phyloP scores from a whole-genome alignment of 306 rosid species.

The Fagus sylvatica region DNA sequence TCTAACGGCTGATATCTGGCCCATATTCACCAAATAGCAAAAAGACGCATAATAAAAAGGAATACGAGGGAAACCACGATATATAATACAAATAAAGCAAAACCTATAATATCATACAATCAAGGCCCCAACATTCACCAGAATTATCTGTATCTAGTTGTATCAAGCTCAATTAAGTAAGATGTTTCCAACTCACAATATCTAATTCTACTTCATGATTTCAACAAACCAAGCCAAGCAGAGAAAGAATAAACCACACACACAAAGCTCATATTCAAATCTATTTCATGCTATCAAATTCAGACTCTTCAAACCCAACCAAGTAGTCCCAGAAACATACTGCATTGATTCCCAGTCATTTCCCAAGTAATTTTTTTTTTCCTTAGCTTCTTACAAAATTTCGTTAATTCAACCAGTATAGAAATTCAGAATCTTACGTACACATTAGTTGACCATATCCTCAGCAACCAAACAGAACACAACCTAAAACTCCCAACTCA shows the following conservation, averaged over 20 bases:
- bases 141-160: not conserved
- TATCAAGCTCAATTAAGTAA: not conserved
- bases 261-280: not conserved
- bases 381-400: not conserved
- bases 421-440: not conserved
- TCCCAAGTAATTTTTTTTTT: not conserved
- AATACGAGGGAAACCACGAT: too few relatives aligned
- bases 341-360: not conserved
- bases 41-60: too few relatives aligned
- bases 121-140: not conserved
- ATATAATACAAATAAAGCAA: too few relatives aligned
- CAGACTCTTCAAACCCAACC: not conserved
- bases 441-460: not conserved
- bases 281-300: not conserved
- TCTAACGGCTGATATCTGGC: too few relatives aligned
- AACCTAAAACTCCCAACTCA: conserved; percentile 2
- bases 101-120: not conserved
- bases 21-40: too few relatives aligned
- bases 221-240: not conserved
- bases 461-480: conserved; percentile 5
- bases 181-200: too few relatives aligned
- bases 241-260: not conserved
- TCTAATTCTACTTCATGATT: not conserved
- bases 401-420: not conserved
- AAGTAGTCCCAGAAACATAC: not conserved